These are phyloP conservation scores for Graphilbum ipis-grandicollis DNA, from an alignment of 2,329 filamentous ascomycete species.

Conservation along the genomic window DNA sequence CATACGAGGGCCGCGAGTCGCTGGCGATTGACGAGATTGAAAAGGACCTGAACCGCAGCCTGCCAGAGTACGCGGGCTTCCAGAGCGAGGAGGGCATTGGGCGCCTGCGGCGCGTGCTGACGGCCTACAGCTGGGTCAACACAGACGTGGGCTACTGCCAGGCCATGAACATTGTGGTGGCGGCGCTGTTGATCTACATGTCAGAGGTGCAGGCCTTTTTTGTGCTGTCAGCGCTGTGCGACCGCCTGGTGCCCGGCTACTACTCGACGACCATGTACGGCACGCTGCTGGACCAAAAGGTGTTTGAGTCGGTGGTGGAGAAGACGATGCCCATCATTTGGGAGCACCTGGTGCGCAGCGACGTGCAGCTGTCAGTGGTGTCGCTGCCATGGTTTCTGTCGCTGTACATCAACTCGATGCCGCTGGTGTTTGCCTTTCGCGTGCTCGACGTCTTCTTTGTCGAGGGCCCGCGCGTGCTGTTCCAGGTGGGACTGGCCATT, in stretches of 20 bases:
- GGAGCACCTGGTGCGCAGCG: conserved; percentile 93
- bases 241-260: conserved; percentile 84
- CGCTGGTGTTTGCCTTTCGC: conserved; percentile 88
- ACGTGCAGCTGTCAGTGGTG: conserved; percentile 93
- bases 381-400: conserved; percentile 97
- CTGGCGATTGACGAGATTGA: conserved; percentile 98
- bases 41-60: conserved; percentile 88
- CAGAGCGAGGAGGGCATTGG: conserved; percentile 93
- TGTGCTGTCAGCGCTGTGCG: conserved; percentile 76
- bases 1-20: conserved; percentile 72
- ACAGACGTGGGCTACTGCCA: conserved; percentile 95
- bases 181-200: conserved; percentile 96
- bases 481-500: conserved; percentile 94
- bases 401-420: conserved; percentile 98
- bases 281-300: conserved; percentile 86
- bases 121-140: conserved; percentile 95
- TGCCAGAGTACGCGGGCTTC: conserved; percentile 94
- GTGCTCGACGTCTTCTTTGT: conserved; percentile 97
- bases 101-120: conserved; percentile 73
- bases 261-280: conserved; percentile 99
- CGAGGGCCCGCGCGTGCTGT: conserved; percentile 91
- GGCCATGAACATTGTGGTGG: conserved; percentile 98
- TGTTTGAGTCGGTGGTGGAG: conserved; percentile 96
- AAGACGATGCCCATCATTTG: conserved; percentile 97
- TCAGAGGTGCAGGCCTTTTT: conserved; percentile 94